phyloP scores from a whole-genome alignment of 768 basidiomycete genomes.

The Tulasnella sp. region DNA sequence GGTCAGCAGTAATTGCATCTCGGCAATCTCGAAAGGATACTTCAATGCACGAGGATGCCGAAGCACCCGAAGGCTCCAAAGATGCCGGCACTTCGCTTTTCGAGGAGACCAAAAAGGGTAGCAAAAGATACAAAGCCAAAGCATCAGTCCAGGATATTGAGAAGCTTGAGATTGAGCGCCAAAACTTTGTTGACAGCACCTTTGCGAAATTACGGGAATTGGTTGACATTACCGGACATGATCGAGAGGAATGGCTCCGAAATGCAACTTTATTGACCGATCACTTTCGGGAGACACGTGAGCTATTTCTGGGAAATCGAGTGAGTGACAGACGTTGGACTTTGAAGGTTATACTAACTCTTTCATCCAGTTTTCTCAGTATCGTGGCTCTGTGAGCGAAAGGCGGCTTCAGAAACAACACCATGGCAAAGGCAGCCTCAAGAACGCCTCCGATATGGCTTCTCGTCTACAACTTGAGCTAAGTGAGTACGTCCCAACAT shows the following conservation, averaged over 20 bases:
- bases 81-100: slow-evolving; percentile 7
- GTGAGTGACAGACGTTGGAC: slow-evolving; percentile 33
- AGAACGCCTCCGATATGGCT: slow-evolving; percentile 57
- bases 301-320: slow-evolving; percentile 64
- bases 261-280: slow-evolving; percentile 81
- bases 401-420: slow-evolving; percentile 5
- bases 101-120: slow-evolving; percentile 11
- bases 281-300: slow-evolving; percentile 74
- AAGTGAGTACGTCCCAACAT: slow-evolving; percentile 37
- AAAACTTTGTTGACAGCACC: slow-evolving; percentile 47
- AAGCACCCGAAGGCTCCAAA: not conserved
- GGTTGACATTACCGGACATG: not conserved
- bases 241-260: slow-evolving; percentile 57
- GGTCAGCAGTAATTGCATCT: slow-evolving; percentile 1
- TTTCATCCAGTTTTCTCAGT: slow-evolving; percentile 13
- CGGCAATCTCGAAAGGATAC: slow-evolving; percentile 4
- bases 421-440: slow-evolving; percentile 32
- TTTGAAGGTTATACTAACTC: not conserved
- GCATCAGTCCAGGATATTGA: slow-evolving; percentile 45
- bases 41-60: too few species aligned
- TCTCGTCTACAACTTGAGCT: slow-evolving; percentile 64
- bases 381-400: slow-evolving; percentile 6
- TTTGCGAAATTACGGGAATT: slow-evolving; percentile 49
- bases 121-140: not conserved
- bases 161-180: slow-evolving; percentile 51